Percentiles rank a stretch among this genome's conserved stretches.
Conservation (phyloP, 2,329 filamentous ascomycete genomes). For the Trichophyton rubrum region DNA sequence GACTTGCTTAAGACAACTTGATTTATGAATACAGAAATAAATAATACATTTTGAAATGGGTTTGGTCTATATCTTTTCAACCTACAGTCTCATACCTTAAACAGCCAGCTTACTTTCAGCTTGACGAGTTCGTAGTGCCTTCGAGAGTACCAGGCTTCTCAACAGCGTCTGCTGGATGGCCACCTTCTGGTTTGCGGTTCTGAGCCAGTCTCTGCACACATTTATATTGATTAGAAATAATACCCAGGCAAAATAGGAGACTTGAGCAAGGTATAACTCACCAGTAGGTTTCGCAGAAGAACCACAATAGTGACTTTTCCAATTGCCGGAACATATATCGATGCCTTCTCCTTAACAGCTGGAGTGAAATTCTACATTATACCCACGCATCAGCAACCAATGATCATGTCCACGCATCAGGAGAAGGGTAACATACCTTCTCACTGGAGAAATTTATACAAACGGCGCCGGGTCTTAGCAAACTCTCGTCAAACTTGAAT, state of each 20-base stretch:
- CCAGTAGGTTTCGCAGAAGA: constrained; percentile 74
- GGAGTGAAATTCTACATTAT: constrained; percentile 62
- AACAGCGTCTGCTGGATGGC: constrained; percentile 30
- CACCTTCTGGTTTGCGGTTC: constrained; percentile 29
- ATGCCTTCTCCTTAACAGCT: constrained; percentile 86
- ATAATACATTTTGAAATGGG: background rate
- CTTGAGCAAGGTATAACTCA: constrained; percentile 35
- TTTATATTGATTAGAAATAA: constrained; percentile 5
- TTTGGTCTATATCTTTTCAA: background rate
- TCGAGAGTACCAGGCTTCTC: constrained; percentile 32
- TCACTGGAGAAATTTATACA: constrained; percentile 98
- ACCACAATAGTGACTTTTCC: constrained; percentile 96
- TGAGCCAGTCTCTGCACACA: constrained; percentile 29
- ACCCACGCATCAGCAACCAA: constrained; percentile 1
- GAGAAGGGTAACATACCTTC: constrained; percentile 40
- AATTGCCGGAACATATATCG: constrained; percentile 92
- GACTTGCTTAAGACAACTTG: background rate
- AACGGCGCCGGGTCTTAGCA: constrained; percentile 81
- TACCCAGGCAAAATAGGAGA: background rate
- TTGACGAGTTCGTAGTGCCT: constrained; percentile 8
- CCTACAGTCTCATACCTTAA: background rate
- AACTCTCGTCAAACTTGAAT: constrained; percentile 77
- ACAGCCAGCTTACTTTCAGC: background rate
- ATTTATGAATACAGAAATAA: background rate
- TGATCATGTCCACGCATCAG: background rate